Evolutionary conservation across 306 rosid genomes (phyloP).

Genomic region (Heteromeles arbutifolia): DNA sequence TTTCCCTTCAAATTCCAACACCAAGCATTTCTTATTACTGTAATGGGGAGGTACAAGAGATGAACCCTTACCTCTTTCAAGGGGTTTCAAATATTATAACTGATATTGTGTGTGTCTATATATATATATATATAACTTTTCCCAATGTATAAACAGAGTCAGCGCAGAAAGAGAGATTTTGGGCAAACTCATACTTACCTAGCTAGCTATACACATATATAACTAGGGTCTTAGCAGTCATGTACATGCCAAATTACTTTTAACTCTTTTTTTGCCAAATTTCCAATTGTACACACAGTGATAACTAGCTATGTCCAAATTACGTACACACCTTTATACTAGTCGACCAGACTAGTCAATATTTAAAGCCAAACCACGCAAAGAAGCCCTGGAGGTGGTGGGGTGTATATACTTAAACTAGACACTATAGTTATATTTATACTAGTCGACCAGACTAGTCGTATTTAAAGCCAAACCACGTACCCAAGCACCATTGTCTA

Average conservation of each 20-base stretch:
- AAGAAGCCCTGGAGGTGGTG: conserved; percentile 2
- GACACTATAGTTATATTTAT: background rate
- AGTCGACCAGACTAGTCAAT: background rate
- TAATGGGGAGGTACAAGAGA: background rate
- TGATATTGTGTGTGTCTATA: too few relatives aligned
- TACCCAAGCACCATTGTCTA: conserved; percentile 1
- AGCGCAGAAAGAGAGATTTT: too few relatives aligned
- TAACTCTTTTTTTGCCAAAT: too few relatives aligned
- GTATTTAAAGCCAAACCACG: background rate
- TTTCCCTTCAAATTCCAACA: background rate
- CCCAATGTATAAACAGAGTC: too few relatives aligned
- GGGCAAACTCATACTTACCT: background rate
- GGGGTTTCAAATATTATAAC: background rate
- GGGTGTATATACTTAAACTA: background rate
- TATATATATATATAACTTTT: too few relatives aligned
- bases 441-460: background rate
- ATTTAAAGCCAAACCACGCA: background rate
- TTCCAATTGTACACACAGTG: background rate
- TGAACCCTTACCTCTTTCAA: background rate
- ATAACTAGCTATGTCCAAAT: background rate
- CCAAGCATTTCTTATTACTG: too few relatives aligned
- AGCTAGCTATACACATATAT: too few relatives aligned
- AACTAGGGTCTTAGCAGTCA: background rate
- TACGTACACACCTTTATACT: background rate
- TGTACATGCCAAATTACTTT: background rate